These are phyloP conservation scores for Zangia roseola DNA, from an alignment of 768 basidiomycete species.

Conservation along the genomic window DNA sequence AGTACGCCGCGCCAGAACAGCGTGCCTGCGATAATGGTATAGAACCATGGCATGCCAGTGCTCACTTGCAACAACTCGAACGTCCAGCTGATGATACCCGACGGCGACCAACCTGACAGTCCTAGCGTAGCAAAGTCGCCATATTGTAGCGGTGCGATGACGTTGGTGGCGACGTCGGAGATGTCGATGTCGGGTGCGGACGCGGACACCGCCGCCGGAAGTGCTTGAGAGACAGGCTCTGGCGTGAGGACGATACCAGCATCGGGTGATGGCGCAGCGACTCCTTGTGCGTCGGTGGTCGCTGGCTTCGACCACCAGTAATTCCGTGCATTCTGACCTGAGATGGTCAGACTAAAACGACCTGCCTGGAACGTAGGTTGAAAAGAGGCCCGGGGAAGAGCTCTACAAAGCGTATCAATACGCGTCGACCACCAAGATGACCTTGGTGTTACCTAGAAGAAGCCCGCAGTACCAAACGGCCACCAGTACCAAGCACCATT, in stretches of 20 bases:
- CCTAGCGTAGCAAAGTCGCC: conserved; percentile 74
- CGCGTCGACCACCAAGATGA: background rate
- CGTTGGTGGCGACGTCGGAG: conserved; percentile 22
- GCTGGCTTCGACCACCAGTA: conserved; percentile 34
- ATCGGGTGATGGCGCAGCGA: no score
- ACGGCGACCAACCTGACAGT: conserved; percentile 63
- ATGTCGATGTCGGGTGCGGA: conserved; percentile 12
- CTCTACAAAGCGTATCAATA: conserved; percentile 19
- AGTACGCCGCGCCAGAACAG: conserved; percentile 58
- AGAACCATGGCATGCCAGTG: conserved; percentile 79
- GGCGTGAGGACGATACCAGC: conserved; percentile 3
- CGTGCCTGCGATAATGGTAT: conserved; percentile 70
- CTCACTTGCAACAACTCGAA: conserved; percentile 69
- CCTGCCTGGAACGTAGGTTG: conserved; percentile 21
- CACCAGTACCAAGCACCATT: conserved; percentile 22
- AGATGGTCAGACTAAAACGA: background rate
- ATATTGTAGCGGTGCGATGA: conserved; percentile 55
- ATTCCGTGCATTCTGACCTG: conserved; percentile 23
- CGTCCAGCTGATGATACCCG: conserved; percentile 59
- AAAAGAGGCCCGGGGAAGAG: conserved; percentile 7
- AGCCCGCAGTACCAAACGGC: conserved; percentile 24
- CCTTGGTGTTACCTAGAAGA: conserved; percentile 18
- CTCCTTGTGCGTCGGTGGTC: background rate
- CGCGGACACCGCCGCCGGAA: conserved; percentile 7
- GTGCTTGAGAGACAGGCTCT: conserved; percentile 3